A percentile compares a stretch with the other conserved stretches of the same genome.
These are phyloP conservation scores for Trametes elegans DNA, from an alignment of 768 basidiomycete genomes.

Conservation along the genomic window DNA sequence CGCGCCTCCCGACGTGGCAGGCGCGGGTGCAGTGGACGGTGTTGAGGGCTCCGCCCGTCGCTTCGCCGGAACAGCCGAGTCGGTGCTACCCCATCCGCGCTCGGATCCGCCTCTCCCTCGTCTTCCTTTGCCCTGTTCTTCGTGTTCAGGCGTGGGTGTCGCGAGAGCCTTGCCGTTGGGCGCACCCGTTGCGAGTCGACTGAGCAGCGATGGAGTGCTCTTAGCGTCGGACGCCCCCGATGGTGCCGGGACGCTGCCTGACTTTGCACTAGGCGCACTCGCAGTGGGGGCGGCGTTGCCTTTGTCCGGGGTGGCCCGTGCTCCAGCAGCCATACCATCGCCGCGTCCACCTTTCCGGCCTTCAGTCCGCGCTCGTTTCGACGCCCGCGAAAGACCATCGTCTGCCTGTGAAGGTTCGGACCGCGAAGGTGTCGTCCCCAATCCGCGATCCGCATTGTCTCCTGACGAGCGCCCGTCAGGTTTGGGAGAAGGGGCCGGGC, in stretches of 20 bases:
- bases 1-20: background rate
- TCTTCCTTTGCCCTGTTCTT: background rate
- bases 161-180: slow-evolving; percentile 5
- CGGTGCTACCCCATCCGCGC: slow-evolving; percentile 10
- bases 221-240: too few relatives aligned
- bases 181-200: slow-evolving; percentile 18
- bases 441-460: background rate
- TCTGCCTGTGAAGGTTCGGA: background rate
- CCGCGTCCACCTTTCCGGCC: background rate
- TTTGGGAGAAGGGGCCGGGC: background rate
- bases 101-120: slow-evolving; percentile 1
- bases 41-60: slow-evolving; percentile 19
- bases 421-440: background rate
- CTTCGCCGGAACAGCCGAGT: slow-evolving; percentile 20
- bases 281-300: background rate
- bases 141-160: background rate
- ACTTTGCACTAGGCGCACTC: too few relatives aligned
- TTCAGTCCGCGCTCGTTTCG: slow-evolving; percentile 12
- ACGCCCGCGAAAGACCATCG: background rate
- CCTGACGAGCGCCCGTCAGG: too few relatives aligned
- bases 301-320: background rate
- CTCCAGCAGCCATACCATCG: background rate
- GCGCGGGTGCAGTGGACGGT: background rate
- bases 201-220: slow-evolving; percentile 29
- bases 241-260: too few relatives aligned